Percentiles rank a stretch among this genome's conserved stretches.
Conservation (phyloP, 495 filamentous ascomycete genomes). For the Ramalina intermedia region DNA sequence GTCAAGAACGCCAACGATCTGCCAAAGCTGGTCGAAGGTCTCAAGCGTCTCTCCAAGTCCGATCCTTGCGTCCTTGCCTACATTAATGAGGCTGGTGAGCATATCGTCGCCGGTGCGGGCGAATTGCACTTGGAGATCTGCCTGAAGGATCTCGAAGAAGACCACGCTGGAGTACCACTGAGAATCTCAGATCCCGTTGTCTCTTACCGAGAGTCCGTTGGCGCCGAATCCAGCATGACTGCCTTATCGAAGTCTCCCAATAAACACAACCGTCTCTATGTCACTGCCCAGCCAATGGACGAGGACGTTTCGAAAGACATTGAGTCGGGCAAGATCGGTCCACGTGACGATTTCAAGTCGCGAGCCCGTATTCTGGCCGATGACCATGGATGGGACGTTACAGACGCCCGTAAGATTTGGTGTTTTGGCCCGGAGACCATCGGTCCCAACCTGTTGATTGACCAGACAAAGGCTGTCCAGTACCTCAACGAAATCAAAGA, state of each 20-base stretch:
- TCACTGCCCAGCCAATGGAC: slow-evolving; percentile 72
- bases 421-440: slow-evolving; percentile 96
- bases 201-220: slow-evolving; percentile 92
- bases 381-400: slow-evolving; percentile 98
- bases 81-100: slow-evolving; percentile 87
- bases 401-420: slow-evolving; percentile 99
- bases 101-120: slow-evolving; percentile 97
- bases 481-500: slow-evolving; percentile 99
- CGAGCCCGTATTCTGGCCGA: slow-evolving; percentile 94
- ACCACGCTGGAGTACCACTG: slow-evolving; percentile 96
- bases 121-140: slow-evolving; percentile 99
- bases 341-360: slow-evolving; percentile 98
- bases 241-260: slow-evolving; percentile 99
- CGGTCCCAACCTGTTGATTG: slow-evolving; percentile 95
- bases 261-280: slow-evolving; percentile 99
- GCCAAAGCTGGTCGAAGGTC: slow-evolving; percentile 98
- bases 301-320: slow-evolving; percentile 88
- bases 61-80: slow-evolving; percentile 91
- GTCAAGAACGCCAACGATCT: slow-evolving; percentile 99
- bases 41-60: slow-evolving; percentile 99
- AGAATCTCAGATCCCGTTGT: slow-evolving; percentile 95
- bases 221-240: slow-evolving; percentile 69
- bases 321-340: slow-evolving; percentile 78
- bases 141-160: slow-evolving; percentile 99
- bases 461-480: slow-evolving; percentile 99